These are phyloP conservation scores for Cercospora zeae-maydis DNA, from an alignment of 2,329 filamentous ascomycete genomes.

Conservation along the genomic window DNA sequence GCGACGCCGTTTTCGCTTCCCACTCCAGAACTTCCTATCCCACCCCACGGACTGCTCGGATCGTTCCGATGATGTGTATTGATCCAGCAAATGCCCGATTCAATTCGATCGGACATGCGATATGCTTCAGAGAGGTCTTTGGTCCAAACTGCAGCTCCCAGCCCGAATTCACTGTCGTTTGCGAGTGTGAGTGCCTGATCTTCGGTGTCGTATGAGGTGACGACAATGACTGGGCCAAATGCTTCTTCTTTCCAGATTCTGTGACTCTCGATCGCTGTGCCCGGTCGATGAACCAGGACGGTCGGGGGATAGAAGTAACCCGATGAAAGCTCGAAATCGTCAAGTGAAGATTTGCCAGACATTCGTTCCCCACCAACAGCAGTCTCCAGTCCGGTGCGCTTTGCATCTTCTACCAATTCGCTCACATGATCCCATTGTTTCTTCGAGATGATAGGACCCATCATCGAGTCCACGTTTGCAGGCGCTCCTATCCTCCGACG, in stretches of 20 bases:
- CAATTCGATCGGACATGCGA: slow-evolving; percentile 49
- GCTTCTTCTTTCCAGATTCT: slow-evolving; percentile 49
- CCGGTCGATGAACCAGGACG: slow-evolving; percentile 27
- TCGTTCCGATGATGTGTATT: slow-evolving; percentile 67
- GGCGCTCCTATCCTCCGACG: slow-evolving; percentile 62
- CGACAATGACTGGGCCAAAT: slow-evolving; percentile 45
- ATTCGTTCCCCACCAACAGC: slow-evolving; percentile 47
- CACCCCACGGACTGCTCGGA: slow-evolving; percentile 68
- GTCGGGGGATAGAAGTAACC: slow-evolving; percentile 52
- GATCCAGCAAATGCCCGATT: slow-evolving; percentile 65
- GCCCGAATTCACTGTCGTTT: slow-evolving; percentile 50
- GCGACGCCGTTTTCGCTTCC: slow-evolving; percentile 69
- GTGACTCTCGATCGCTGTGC: slow-evolving; percentile 25
- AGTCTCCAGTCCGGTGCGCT: slow-evolving; percentile 52
- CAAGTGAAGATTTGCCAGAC: slow-evolving; percentile 47
- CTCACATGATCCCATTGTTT: slow-evolving; percentile 60
- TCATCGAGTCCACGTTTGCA: slow-evolving; percentile 65
- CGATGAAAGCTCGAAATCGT: slow-evolving; percentile 51
- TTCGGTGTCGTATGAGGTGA: slow-evolving; percentile 42
- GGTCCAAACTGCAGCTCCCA: slow-evolving; percentile 52
- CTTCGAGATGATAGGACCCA: slow-evolving; percentile 62
- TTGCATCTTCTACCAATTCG: slow-evolving; percentile 64
- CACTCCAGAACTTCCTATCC: slow-evolving; percentile 59
- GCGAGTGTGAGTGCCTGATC: slow-evolving; percentile 46
- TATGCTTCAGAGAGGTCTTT: slow-evolving; percentile 53